Evolutionary conservation across 106 monocot genomes (phyloP).

Genomic region (Dendrobium nobile): DNA sequence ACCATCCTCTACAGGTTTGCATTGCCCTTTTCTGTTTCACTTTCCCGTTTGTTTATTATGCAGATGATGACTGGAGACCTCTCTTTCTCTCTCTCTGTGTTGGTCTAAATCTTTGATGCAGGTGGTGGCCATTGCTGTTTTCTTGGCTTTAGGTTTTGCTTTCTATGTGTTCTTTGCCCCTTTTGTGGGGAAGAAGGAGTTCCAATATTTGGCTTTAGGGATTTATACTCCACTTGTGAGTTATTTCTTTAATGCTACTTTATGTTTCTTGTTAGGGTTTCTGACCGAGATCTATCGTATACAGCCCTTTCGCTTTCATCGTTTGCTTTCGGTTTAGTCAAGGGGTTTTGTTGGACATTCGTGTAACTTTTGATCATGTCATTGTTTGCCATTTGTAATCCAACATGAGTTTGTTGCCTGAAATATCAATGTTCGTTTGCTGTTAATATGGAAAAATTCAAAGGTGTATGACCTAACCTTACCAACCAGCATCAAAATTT

Average conservation of each 20-base stretch:
- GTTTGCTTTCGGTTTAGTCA: not conserved
- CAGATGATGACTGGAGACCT: not conserved
- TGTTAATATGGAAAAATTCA: not conserved
- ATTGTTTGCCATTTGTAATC: not conserved
- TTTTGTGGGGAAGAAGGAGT: slow-evolving; percentile 57
- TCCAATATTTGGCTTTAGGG: slow-evolving; percentile 49
- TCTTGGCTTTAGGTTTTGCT: slow-evolving; percentile 59
- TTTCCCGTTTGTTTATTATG: not conserved
- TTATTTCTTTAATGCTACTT: not conserved
- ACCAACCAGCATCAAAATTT: not conserved
- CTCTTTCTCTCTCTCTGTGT: not conserved
- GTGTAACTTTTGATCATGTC: not conserved
- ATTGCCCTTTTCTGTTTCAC: not conserved
- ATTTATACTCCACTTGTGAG: slow-evolving; percentile 55
- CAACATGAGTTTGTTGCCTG: not conserved
- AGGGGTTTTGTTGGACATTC: not conserved
- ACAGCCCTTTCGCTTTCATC: not conserved
- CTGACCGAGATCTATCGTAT: not conserved
- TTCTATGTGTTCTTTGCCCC: slow-evolving; percentile 83
- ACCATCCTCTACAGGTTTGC: slow-evolving; percentile 83
- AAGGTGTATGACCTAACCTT: not conserved
- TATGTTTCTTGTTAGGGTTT: slow-evolving; percentile 7
- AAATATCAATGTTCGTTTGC: not conserved
- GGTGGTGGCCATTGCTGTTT: slow-evolving; percentile 74
- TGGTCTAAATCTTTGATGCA: slow-evolving; percentile 10